Conservation (phyloP, 1,284 basidiomycete genomes). For the Trichosporon ovoides region DNA sequence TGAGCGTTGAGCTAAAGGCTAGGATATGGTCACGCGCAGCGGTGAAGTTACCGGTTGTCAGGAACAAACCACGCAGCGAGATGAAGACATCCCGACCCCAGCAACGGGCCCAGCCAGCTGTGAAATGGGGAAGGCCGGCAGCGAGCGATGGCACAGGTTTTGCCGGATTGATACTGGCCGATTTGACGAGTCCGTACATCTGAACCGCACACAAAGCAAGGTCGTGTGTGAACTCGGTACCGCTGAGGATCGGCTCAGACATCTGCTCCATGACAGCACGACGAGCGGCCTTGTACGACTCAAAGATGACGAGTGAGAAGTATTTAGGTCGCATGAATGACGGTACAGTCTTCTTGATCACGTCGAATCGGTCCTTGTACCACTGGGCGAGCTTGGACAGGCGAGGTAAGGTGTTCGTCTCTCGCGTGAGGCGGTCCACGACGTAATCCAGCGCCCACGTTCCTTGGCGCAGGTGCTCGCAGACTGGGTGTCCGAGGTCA, state of each 20-base stretch:
- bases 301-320: conserved; percentile 81
- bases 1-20: conserved; percentile 72
- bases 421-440: conserved; percentile 58
- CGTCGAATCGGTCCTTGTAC: conserved; percentile 76
- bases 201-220: conserved; percentile 81
- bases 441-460: conserved; percentile 87
- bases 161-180: conserved; percentile 68
- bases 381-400: conserved; percentile 67
- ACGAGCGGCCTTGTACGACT: conserved; percentile 83
- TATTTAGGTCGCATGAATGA: conserved; percentile 90
- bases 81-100: conserved; percentile 98
- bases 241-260: conserved; percentile 74
- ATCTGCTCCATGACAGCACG: conserved; percentile 73
- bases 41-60: conserved; percentile 83
- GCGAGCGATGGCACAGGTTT: conserved; percentile 73
- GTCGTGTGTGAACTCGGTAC: conserved; percentile 82
- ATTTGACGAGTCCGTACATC: conserved; percentile 83
- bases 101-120: conserved; percentile 82
- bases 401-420: conserved; percentile 54
- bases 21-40: conserved; percentile 82
- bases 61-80: conserved; percentile 81
- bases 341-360: conserved; percentile 66
- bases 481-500: conserved; percentile 85
- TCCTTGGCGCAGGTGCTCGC: conserved; percentile 76
- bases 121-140: conserved; percentile 90